These are phyloP conservation scores for Suillus placidus DNA, from an alignment of 768 basidiomycete genomes.

Conservation along the genomic window DNA sequence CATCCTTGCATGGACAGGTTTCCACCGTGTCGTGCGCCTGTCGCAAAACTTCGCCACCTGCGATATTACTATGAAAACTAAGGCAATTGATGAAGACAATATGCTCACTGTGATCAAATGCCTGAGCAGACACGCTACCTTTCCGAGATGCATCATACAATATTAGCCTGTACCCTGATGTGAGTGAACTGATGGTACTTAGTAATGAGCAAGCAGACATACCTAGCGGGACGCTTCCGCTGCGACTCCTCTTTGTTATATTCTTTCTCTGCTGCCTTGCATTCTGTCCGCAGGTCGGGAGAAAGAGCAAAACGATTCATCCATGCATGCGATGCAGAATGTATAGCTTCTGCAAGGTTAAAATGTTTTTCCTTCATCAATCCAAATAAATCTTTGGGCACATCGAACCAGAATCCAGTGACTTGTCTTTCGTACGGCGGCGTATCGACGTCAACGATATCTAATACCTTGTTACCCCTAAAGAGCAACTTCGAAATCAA, in stretches of 20 bases:
- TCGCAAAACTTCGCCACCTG: constrained; percentile 59
- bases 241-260: constrained; percentile 52
- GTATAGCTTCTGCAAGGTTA: constrained; percentile 78
- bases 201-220: constrained; percentile 12
- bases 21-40: constrained; percentile 62
- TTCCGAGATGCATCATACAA: constrained; percentile 77
- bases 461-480: constrained; percentile 68
- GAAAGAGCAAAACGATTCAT: constrained; percentile 75
- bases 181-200: not conserved
- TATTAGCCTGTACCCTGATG: constrained; percentile 54
- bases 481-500: constrained; percentile 8
- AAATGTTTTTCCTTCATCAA: constrained; percentile 58
- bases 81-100: not conserved
- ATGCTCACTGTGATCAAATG: constrained; percentile 74
- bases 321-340: constrained; percentile 83
- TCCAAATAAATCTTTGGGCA: constrained; percentile 55
- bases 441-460: constrained; percentile 76
- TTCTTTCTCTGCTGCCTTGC: constrained; percentile 79
- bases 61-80: constrained; percentile 1
- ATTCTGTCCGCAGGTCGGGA: constrained; percentile 77
- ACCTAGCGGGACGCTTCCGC: constrained; percentile 75
- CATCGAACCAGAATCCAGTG: constrained; percentile 79
- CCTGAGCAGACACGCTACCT: constrained; percentile 74
- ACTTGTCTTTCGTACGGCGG: constrained; percentile 76
- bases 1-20: constrained; percentile 65